Conservation (phyloP, 2,329 filamentous ascomycete species). For the Scolecobasidium constrictum region DNA sequence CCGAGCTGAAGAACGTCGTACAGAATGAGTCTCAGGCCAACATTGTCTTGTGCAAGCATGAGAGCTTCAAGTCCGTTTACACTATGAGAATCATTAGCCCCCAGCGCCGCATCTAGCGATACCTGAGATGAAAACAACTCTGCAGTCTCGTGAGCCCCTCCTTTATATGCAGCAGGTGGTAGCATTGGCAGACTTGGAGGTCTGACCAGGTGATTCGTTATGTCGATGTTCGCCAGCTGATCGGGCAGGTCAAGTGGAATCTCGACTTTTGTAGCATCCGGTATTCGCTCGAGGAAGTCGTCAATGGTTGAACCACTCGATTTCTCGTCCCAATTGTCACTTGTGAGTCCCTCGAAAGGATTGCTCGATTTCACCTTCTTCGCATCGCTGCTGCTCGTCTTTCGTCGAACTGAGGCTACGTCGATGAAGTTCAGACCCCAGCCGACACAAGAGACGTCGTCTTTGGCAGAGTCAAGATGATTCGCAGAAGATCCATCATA, state of each 20-base stretch:
- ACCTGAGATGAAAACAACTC: constrained; percentile 28
- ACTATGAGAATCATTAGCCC: constrained; percentile 43
- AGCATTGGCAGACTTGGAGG: constrained; percentile 24
- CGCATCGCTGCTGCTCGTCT: constrained; percentile 15
- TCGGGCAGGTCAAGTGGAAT: constrained; percentile 27
- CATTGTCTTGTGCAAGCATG: constrained; percentile 60
- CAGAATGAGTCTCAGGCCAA: constrained; percentile 65
- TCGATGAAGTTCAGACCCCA: constrained; percentile 47
- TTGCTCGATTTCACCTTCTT: background rate
- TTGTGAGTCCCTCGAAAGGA: background rate
- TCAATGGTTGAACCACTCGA: constrained; percentile 20
- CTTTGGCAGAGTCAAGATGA: constrained; percentile 11
- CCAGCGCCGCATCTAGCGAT: constrained; percentile 26
- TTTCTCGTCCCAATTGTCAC: constrained; percentile 5
- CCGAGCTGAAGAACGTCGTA: constrained; percentile 80
- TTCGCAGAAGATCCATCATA: constrained; percentile 6
- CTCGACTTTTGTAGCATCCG: constrained; percentile 21
- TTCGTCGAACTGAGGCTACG: constrained; percentile 30
- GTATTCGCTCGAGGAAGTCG: constrained; percentile 28
- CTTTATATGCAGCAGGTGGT: constrained; percentile 6
- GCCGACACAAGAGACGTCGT: constrained; percentile 34
- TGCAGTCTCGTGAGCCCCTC: constrained; percentile 17
- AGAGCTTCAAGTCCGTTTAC: constrained; percentile 71
- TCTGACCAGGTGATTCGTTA: constrained; percentile 25
- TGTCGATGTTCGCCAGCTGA: constrained; percentile 29